Evolutionary conservation across 805 yeast species (phyloP).

Genomic region (Yarrowia yakushimensis): DNA sequence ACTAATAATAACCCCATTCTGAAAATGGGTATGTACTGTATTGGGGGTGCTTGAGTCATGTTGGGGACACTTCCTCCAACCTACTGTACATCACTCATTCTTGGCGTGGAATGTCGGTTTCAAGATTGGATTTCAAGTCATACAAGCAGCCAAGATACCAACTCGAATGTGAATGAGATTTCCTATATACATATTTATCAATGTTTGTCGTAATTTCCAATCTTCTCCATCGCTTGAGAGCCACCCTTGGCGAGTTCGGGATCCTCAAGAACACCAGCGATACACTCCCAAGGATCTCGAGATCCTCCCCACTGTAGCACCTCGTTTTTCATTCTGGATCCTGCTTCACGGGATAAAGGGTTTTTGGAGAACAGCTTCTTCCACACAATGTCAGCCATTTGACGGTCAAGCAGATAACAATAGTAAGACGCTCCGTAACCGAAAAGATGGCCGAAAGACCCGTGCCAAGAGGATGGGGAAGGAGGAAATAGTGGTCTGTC

Average conservation of each 20-base stretch:
- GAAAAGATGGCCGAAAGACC: constrained; percentile 86
- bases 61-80: no score
- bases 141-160: no score
- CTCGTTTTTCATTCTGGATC: constrained; percentile 64
- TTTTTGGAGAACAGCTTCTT: constrained; percentile 61
- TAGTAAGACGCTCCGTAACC: constrained; percentile 95
- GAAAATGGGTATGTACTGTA: no score
- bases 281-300: constrained; percentile 79
- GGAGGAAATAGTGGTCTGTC: constrained; percentile 63
- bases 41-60: no score
- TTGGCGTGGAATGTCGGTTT: no score
- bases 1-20: no score
- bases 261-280: constrained; percentile 72
- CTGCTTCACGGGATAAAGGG: constrained; percentile 70
- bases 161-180: background rate
- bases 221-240: constrained; percentile 51
- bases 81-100: no score
- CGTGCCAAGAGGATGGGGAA: constrained; percentile 76
- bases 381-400: constrained; percentile 87
- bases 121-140: background rate
- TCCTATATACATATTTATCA: background rate
- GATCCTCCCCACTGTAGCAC: constrained; percentile 94
- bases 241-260: constrained; percentile 65
- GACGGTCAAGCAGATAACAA: constrained; percentile 85
- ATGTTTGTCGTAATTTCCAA: background rate